A percentile compares a stretch with the other conserved stretches of the same genome.
Evolutionary conservation across 345 rosid genomes (phyloP).

Genomic region (Leavenworthia alabamica): DNA sequence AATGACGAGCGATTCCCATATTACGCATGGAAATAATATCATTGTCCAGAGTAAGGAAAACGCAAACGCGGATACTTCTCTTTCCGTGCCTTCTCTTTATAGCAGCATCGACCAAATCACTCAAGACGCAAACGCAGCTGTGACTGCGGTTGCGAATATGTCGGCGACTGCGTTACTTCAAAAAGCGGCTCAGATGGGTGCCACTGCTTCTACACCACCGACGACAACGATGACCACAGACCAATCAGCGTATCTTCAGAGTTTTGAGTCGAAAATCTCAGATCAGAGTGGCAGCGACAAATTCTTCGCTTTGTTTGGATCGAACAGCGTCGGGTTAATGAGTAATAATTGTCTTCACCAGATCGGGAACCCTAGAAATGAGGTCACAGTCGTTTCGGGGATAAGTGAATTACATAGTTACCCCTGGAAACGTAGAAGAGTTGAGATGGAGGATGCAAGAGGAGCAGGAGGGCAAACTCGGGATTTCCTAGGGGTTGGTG

Average conservation of each 20-base stretch:
- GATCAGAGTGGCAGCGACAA: slow-evolving; percentile 40
- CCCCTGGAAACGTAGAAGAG: slow-evolving; percentile 31
- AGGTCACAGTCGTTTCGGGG: slow-evolving; percentile 24
- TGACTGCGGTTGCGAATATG: slow-evolving; percentile 43
- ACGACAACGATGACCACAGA: slow-evolving; percentile 26
- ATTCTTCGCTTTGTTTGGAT: slow-evolving; percentile 40
- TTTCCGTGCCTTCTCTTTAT: slow-evolving; percentile 59
- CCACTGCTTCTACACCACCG: slow-evolving; percentile 34
- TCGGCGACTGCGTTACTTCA: slow-evolving; percentile 94
- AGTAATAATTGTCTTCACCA: slow-evolving; percentile 19
- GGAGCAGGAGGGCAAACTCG: slow-evolving; percentile 81
- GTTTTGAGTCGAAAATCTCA: slow-evolving; percentile 41
- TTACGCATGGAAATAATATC: slow-evolving; percentile 12
- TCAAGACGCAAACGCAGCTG: slow-evolving; percentile 26
- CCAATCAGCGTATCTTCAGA: slow-evolving; percentile 42
- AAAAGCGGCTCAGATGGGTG: slow-evolving; percentile 87
- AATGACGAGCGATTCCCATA: slow-evolving; percentile 18
- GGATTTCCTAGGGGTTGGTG: slow-evolving; percentile 88
- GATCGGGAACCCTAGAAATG: slow-evolving; percentile 34
- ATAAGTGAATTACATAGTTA: slow-evolving; percentile 36
- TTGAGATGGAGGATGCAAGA: slow-evolving; percentile 13
- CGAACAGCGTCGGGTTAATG: slow-evolving; percentile 15
- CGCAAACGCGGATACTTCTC: slow-evolving; percentile 26
- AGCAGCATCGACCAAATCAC: slow-evolving; percentile 43
- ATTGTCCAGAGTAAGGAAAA: slow-evolving; percentile 15